phyloP scores from a whole-genome alignment of 116 monocot genomes.

The Papilionanthe hybrid region DNA sequence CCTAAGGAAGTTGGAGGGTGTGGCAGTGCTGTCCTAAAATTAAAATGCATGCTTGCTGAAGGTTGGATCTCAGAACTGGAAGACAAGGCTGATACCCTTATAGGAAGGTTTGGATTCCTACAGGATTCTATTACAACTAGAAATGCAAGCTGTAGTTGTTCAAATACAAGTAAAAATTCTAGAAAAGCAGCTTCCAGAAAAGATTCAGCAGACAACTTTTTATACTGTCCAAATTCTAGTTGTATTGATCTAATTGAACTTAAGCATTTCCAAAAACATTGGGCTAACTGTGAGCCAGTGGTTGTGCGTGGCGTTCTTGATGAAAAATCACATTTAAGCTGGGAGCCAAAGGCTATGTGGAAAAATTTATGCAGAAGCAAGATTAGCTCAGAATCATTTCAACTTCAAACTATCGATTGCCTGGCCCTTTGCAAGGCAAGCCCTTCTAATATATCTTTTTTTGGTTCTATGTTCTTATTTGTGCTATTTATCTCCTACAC shows the following conservation, averaged over 20 bases:
- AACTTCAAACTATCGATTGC: constrained; percentile 24
- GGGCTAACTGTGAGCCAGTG: constrained; percentile 29
- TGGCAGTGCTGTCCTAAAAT: constrained; percentile 9
- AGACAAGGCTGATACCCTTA: constrained; percentile 5
- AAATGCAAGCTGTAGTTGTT: constrained; percentile 12
- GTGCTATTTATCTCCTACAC: neutral
- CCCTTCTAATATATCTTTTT: too few relatives aligned
- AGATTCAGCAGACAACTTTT: constrained; percentile 14
- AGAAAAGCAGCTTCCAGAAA: constrained; percentile 26
- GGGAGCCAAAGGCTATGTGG: constrained; percentile 26
- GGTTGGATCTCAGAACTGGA: constrained; percentile 7
- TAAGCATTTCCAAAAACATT: constrained; percentile 25
- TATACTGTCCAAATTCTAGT: constrained; percentile 21
- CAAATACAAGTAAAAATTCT: constrained; percentile 11
- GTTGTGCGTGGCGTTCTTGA: constrained; percentile 24
- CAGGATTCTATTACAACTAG: neutral
- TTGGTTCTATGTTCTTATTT: neutral
- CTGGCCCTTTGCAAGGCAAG: constrained; percentile 23
- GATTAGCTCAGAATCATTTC: constrained; percentile 1
- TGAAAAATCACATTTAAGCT: constrained; percentile 14
- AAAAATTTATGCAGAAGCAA: constrained; percentile 1
- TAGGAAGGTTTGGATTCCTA: neutral
- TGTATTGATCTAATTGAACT: constrained; percentile 9
- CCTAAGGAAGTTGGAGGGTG: constrained; percentile 20
- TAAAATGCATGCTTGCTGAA: constrained; percentile 18